Percentiles rank a stretch among this genome's conserved stretches.
phyloP scores from a whole-genome alignment of 371 early-diverging fungal species.

The Lichtheimia ornata region DNA sequence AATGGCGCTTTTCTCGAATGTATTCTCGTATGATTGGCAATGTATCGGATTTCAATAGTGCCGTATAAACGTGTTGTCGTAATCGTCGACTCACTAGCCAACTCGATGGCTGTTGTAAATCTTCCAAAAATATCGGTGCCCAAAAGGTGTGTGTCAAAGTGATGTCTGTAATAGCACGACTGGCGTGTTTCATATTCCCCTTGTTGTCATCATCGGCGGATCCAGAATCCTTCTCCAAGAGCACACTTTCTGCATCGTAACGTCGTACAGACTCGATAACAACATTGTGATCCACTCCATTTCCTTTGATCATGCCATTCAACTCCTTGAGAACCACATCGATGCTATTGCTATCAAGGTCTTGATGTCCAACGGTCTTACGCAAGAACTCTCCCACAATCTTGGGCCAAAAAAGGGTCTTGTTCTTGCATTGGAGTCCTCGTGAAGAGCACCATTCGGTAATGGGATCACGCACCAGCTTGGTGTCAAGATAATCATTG shows the following conservation, averaged over 20 bases:
- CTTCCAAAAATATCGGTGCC: conserved; percentile 58
- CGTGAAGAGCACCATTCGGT: conserved; percentile 35
- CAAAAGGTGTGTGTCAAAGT: conserved; percentile 48
- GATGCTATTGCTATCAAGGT: conserved; percentile 3
- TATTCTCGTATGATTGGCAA: conserved; percentile 25
- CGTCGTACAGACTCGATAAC: conserved; percentile 25
- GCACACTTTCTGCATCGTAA: conserved; percentile 26
- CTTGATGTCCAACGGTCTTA: conserved; percentile 13
- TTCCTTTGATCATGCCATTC: neutral
- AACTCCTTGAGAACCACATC: conserved; percentile 7
- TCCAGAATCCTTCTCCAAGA: conserved; percentile 14
- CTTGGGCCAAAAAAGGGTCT: conserved; percentile 30
- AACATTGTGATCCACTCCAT: conserved; percentile 25
- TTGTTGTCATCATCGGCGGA: too few relatives aligned
- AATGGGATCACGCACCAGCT: conserved; percentile 33
- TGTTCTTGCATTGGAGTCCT: conserved; percentile 17
- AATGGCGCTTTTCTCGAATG: conserved; percentile 38
- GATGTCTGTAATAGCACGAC: conserved; percentile 51
- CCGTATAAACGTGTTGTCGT: conserved; percentile 48
- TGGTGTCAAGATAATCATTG: conserved; percentile 51
- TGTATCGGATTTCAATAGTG: conserved; percentile 5
- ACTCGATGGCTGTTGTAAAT: conserved; percentile 44
- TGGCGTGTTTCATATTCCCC: conserved; percentile 8
- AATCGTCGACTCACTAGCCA: conserved; percentile 50
- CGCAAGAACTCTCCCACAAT: conserved; percentile 30